Conservation (phyloP, 2,329 filamentous ascomycete genomes). For the Epichloe coenophiala region DNA sequence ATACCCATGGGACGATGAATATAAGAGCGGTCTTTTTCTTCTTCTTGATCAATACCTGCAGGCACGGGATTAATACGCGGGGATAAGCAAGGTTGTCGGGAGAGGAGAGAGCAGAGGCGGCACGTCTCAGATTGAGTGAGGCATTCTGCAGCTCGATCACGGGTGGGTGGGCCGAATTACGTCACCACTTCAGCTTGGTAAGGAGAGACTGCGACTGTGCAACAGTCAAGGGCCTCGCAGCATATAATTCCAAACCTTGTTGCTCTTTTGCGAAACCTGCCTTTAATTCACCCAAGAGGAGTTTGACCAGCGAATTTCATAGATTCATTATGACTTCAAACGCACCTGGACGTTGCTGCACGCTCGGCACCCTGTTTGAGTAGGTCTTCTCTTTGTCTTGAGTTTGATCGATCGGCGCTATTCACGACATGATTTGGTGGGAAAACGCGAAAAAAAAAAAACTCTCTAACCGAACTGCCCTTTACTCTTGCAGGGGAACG, state of each 20-base stretch:
- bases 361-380: conserved; percentile 38
- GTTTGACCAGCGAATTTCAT: not conserved
- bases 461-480: not conserved
- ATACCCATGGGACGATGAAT: conserved; percentile 3
- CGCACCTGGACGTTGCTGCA: conserved; percentile 38
- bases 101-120: no score
- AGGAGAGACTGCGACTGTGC: not conserved
- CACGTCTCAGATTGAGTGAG: no score
- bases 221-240: not conserved
- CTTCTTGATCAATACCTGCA: not conserved
- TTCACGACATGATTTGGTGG: no score
- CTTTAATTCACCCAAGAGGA: not conserved
- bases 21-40: not conserved
- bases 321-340: conserved; percentile 35
- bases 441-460: no score
- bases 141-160: not conserved
- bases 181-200: not conserved
- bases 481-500: conserved; percentile 26
- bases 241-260: not conserved
- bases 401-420: no score
- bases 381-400: conserved; percentile 19
- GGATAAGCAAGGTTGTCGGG: no score
- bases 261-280: not conserved
- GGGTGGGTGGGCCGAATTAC: not conserved
- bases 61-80: no score